Evolutionary conservation across 148 eudicot genomes (phyloP).

Genomic region (Vaccinium corymbosum): DNA sequence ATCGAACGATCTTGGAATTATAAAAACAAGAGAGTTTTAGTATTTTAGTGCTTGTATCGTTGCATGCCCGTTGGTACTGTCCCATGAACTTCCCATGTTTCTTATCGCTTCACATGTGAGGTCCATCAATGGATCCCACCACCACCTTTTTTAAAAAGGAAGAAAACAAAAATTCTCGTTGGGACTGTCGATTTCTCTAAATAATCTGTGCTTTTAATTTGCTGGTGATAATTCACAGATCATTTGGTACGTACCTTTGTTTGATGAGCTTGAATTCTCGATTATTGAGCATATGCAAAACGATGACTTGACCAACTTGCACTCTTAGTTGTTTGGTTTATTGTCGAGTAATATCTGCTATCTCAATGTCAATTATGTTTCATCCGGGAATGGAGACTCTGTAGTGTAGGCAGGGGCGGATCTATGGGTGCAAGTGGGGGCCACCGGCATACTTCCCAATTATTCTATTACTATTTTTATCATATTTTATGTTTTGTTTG

Average conservation of each 20-base stretch:
- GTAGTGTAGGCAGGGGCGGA: no score
- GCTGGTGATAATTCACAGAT: not conserved
- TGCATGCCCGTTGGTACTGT: not conserved
- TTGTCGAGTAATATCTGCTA: not conserved
- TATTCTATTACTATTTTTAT: no score
- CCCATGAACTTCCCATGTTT: slow-evolving; percentile 8
- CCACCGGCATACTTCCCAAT: no score
- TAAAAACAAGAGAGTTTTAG: no score
- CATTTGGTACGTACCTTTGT: not conserved
- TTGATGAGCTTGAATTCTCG: not conserved
- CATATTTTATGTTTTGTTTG: no score
- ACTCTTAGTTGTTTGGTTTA: not conserved
- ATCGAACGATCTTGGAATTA: no score
- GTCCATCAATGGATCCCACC: slow-evolving; percentile 11
- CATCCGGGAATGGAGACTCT: no score
- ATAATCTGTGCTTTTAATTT: not conserved
- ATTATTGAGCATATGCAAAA: not conserved
- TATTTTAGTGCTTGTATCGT: not conserved
- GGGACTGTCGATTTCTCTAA: not conserved
- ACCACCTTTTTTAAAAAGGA: not conserved
- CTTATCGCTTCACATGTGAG: slow-evolving; percentile 11
- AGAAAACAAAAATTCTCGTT: not conserved
- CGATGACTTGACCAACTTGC: not conserved
- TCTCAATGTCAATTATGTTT: not conserved
- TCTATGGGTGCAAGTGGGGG: no score